Evolutionary conservation across 306 rosid species (phyloP), one percentile per base, ranked within the genome.

Genomic region (Citrullus mucosospermus): DNA sequence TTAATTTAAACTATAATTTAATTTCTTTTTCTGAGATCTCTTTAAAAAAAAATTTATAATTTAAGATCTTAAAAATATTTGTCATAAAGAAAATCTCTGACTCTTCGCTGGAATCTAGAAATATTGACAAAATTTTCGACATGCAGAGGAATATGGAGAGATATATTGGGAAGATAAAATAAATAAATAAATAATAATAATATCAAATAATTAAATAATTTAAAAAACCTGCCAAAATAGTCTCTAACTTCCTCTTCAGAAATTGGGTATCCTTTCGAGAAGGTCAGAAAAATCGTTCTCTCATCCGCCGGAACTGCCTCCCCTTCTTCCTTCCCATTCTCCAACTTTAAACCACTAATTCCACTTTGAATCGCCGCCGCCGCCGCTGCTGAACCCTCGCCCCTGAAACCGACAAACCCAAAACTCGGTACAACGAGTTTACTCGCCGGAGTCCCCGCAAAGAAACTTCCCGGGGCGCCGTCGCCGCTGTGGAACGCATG

Each of bases 181-280:
- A 32, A 32, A 32, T 0, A 32, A 0, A 32, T 2, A 2, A 32
- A 22, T 22, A 22, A 32, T 32, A 2, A 32, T 32, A 32, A 32
- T 32, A 48, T 12, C 1, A 9, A 20, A 4, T 15, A 13, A 51
- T 13, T 14, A 51, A 46, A 46, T 4, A 51, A 15, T 50, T 20
- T 2, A 9, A 62, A 34, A 63, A 32, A 80, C 97, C 87, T 84
- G 4, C 81, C 20, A 65, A 91, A 87, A 58, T 80, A 90, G 3
- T 88, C 85, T 61, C 53, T 78, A 4, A 91, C 36, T 80, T 91
- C 97, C 4, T 11, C 11, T 77, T 88, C 85, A 0, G 87, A 83
- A 54, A 89, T 82, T 7, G 92, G 97, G 69, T 89, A 89, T 0
- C 93, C 97, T 66, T 84, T 88, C 0, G 93, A 89, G 68, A 91